Percentiles rank a stretch among this genome's conserved stretches.
Evolutionary conservation across 2,329 filamentous ascomycete species (phyloP).

Genomic region (Diaporthe amygdali): DNA sequence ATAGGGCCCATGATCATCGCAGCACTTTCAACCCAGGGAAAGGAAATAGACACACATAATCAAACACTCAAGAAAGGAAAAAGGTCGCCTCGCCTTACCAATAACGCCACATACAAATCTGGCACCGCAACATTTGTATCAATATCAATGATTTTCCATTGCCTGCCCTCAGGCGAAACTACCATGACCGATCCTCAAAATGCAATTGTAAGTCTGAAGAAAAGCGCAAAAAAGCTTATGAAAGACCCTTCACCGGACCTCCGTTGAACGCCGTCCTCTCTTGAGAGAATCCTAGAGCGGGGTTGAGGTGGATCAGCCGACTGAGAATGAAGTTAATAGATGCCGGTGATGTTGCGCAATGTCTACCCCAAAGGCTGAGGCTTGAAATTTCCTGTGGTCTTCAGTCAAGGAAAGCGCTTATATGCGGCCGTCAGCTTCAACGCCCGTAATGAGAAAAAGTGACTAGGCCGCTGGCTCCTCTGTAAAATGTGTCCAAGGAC

Average conservation of each 20-base stretch:
- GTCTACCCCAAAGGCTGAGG: not conserved
- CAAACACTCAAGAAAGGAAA: not conserved
- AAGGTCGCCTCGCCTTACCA: not conserved
- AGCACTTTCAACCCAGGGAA: not conserved
- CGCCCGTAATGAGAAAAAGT: not conserved
- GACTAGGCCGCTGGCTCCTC: not conserved
- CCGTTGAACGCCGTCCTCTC: not conserved
- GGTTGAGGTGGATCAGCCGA: not conserved
- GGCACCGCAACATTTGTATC: not conserved
- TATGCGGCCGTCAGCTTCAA: not conserved
- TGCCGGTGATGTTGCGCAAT: not conserved
- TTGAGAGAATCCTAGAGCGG: too few relatives aligned
- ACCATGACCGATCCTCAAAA: not conserved
- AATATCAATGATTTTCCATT: not conserved
- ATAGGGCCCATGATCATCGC: not conserved
- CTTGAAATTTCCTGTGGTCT: not conserved
- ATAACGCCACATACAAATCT: not conserved
- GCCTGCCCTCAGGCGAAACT: conserved; percentile 1
- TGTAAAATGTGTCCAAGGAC: too few relatives aligned
- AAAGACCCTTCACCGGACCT: not conserved
- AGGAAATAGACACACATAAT: not conserved
- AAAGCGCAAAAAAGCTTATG: not conserved
- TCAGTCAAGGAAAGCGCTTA: not conserved
- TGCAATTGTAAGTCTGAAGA: not conserved
- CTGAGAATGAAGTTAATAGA: not conserved